Evolutionary conservation across 345 rosid species (phyloP), one percentile per base, ranked within the genome.

Genomic region (Noccaea bulbosa): DNA sequence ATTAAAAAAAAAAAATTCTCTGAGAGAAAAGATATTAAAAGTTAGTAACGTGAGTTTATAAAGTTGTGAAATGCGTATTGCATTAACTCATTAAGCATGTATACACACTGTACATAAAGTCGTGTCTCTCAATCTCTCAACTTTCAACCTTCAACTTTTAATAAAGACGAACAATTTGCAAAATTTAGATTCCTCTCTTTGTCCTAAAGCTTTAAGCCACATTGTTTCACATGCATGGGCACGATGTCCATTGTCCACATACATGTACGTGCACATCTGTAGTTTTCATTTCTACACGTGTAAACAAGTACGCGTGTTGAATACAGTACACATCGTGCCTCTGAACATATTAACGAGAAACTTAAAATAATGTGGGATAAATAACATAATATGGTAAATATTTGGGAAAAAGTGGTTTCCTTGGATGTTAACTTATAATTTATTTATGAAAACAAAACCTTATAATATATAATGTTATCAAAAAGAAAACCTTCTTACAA

Each of bases 141-240:
- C 16, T 55, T 17, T 39, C 57, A 56, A 45, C 41, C 54, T 54
- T 67, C 50, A 66, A 52, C 44, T 65, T 65, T 65, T 59, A 6
- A 39, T 48, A 73, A 73, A 73, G 69, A 65, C 16, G 6, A 57
- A 35, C 9, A 12, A 2, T 57, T 46, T 69, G 45, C 60, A 73
- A 35, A 17, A 50, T 40, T 61, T 7, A 32, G 60, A 73, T 65
- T 65, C 71, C 66, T 65, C 71, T 39, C 77, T 56, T 65, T 56
- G 45, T 56, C 60, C 24, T 4, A 11, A 65, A 56, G 71, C 71
- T 73, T 65, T 73, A 56, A 48, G 71, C 47, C 71, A 65, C 70
- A 56, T 56, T 73, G 59, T 15, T 65, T 47, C 65, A 73, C 71
- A 72, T 65, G 77, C 71, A 65, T 73, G 65, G 77, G 58, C 37